Conservation (phyloP, 257 asterid species). For the Ballota nigra region DNA sequence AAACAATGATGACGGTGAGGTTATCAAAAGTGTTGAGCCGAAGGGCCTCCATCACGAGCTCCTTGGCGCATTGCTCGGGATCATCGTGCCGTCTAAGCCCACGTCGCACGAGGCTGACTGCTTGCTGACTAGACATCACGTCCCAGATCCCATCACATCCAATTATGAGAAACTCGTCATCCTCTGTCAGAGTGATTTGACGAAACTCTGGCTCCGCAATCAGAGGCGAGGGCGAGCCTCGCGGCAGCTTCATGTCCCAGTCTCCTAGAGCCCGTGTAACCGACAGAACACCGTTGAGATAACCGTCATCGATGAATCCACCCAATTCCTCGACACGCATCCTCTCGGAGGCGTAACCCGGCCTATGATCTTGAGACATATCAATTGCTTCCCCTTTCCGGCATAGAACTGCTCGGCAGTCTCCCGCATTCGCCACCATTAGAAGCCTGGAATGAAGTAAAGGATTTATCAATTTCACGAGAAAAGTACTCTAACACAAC, state of each 20-base stretch:
- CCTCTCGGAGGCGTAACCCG: slow-evolving; percentile 49
- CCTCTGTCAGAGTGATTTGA: slow-evolving; percentile 57
- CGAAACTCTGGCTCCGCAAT: slow-evolving; percentile 77
- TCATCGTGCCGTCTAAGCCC: slow-evolving; percentile 70
- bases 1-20: slow-evolving; percentile 66
- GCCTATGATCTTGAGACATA: slow-evolving; percentile 87
- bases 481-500: not conserved
- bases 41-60: slow-evolving; percentile 79
- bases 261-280: slow-evolving; percentile 80
- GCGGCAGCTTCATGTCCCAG: slow-evolving; percentile 90
- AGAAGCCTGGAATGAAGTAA: slow-evolving; percentile 48
- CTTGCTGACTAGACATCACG: slow-evolving; percentile 76
- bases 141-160: slow-evolving; percentile 94
- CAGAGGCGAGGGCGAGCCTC: slow-evolving; percentile 71
- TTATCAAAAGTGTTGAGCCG: slow-evolving; percentile 71
- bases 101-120: slow-evolving; percentile 67
- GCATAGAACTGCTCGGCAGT: slow-evolving; percentile 83
- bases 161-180: slow-evolving; percentile 78
- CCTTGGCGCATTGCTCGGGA: slow-evolving; percentile 85
- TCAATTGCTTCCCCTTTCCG: slow-evolving; percentile 74
- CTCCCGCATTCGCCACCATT: slow-evolving; percentile 86
- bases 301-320: slow-evolving; percentile 74
- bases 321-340: slow-evolving; percentile 72
- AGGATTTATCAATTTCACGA: not conserved
- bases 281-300: slow-evolving; percentile 71